These are phyloP conservation scores for Tolypocladium tundrense DNA, from an alignment of 2,329 filamentous ascomycete genomes.

Conservation along the genomic window DNA sequence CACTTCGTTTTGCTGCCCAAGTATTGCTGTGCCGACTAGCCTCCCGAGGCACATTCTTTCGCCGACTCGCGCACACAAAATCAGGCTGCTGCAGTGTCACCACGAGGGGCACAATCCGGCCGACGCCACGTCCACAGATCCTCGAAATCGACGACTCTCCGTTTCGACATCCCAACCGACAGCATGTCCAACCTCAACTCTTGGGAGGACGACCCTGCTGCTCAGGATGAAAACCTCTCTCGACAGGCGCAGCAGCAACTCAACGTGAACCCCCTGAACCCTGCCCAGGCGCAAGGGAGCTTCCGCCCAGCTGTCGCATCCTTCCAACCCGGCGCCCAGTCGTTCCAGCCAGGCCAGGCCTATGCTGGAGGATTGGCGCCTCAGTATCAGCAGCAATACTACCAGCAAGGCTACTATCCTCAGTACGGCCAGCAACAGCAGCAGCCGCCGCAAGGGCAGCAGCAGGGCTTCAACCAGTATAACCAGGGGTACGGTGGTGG, in stretches of 20 bases:
- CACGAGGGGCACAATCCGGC: neutral
- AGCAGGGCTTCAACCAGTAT: slow-evolving; percentile 39
- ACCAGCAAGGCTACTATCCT: slow-evolving; percentile 46
- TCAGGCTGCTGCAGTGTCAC: neutral
- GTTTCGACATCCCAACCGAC: slow-evolving; percentile 6
- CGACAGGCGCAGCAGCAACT: slow-evolving; percentile 67
- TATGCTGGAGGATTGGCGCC: slow-evolving; percentile 48
- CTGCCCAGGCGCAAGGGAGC: slow-evolving; percentile 32
- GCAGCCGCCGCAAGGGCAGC: slow-evolving; percentile 17
- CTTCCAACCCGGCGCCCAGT: slow-evolving; percentile 62
- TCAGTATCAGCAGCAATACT: slow-evolving; percentile 46
- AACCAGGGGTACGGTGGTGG: slow-evolving; percentile 43
- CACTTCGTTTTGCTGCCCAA: slow-evolving; percentile 1
- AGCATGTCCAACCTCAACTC: slow-evolving; percentile 85
- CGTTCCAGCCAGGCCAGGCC: slow-evolving; percentile 63
- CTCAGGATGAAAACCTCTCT: slow-evolving; percentile 68
- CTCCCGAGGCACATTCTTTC: neutral
- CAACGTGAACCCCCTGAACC: slow-evolving; percentile 53
- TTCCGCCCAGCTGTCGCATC: slow-evolving; percentile 45
- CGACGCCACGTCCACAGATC: neutral
- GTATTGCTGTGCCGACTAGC: neutral
- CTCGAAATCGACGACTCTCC: neutral
- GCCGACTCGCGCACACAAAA: neutral
- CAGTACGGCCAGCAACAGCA: slow-evolving; percentile 48
- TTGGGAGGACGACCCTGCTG: slow-evolving; percentile 81